phyloP scores from a whole-genome alignment of 139 green algal genomes.

The Gonium pectorale region DNA sequence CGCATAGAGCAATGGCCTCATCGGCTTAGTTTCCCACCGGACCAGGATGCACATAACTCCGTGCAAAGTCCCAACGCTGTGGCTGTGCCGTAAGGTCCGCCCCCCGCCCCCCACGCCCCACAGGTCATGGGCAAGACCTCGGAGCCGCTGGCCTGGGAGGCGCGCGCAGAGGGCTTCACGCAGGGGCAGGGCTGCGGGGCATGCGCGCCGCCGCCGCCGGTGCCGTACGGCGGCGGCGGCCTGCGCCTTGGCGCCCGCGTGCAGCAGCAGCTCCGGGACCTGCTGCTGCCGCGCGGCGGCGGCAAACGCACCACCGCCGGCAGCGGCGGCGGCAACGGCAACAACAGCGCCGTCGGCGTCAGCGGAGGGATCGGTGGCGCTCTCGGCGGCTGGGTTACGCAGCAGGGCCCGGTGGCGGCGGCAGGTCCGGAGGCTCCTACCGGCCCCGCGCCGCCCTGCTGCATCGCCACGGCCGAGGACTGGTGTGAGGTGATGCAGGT shows the following conservation, averaged over 20 bases:
- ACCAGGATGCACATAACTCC: no score
- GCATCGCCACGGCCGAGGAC: background rate
- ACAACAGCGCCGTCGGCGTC: no score
- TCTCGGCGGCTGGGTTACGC: no score
- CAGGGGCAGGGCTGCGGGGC: background rate
- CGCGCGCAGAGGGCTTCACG: background rate
- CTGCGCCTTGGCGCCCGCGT: background rate
- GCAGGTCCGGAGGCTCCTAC: no score
- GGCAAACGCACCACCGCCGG: background rate
- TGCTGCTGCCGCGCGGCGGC: no score
- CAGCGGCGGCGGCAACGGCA: background rate
- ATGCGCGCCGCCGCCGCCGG: background rate
- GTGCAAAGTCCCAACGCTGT: no score
- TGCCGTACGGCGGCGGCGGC: conserved; percentile 2
- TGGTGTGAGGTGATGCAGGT: conserved; percentile 32
- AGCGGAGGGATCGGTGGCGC: no score
- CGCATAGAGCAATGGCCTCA: no score
- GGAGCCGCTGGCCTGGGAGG: background rate
- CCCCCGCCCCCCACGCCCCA: no score
- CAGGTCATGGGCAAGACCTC: background rate
- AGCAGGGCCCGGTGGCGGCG: no score
- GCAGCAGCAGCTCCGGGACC: background rate
- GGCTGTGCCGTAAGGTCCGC: no score
- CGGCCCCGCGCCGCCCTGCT: background rate
- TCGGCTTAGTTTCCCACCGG: no score